Base-by-base conservation (phyloP, 331 rosid genomes). In the Acacia pycnantha region DNA sequence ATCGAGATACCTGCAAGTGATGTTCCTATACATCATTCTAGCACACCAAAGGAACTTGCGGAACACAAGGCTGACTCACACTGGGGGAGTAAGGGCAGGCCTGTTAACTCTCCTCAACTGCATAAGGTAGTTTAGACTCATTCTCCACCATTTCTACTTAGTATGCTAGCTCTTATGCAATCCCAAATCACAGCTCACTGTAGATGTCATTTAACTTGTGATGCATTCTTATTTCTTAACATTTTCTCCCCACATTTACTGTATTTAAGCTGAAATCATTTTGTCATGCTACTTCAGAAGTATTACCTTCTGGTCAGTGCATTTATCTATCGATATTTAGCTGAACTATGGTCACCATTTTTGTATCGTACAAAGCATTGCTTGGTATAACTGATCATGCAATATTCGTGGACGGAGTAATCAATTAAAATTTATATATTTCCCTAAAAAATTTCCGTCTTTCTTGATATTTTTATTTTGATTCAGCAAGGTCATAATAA, bases 1-100 rank as follows among this genome's bases (percentile, higher is more conserved):
- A 16, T 82, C 69, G 79, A 82, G 73, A 79, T 85, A 79, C 88
- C 84, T 59, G 84, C 74, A 50, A 78, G 46, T 82, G 82, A 75
- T 69, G 58, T 58, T 58, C 74, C 73, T 78, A 12, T 51, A 78
- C 76, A 29, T 22, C 67, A 24, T 53, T 35, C 77, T 27, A 51
- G 50, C 18, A 54, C 71, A 41, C 79, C 79, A 9, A 78, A 82
- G 82, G 84, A 82, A 26, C 66, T 74, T 61, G 58, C 71, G 15
- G 82, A 82, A 68, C 22, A 19, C 44, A 70, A 74, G 58, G 73
- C 82, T 22, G 56, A 43, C 73, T 77, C 71, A 41, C 37, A 26
- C 5, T 80, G 84, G 82, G 84, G 81, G 76, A 74, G 71, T 62
- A 74, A 74, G 74, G 85, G 83, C 51, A 74, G 70, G 78, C 85